phyloP scores from a whole-genome alignment of 176 grass and related monocot genomes.

The Urochloa ruziziensis region DNA sequence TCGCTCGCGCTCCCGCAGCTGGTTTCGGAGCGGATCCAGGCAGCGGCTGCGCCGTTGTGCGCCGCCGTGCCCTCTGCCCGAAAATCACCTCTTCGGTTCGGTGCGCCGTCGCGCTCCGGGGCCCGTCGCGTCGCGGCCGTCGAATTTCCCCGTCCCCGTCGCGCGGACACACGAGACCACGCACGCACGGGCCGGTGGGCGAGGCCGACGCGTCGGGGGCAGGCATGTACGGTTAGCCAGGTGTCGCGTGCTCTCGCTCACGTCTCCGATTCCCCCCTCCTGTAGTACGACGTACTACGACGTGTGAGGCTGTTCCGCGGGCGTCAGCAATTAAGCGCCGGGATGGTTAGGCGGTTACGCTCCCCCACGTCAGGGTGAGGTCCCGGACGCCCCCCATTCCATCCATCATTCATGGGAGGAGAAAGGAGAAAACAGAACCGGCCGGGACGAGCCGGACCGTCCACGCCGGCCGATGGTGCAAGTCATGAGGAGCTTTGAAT shows the following conservation, averaged over 20 bases:
- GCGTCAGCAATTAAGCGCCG: neutral
- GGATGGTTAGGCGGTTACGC: neutral
- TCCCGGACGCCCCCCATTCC: neutral
- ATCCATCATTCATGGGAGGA: neutral
- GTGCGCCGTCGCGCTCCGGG: neutral
- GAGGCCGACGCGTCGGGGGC: neutral
- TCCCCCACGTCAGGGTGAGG: neutral
- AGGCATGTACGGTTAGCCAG: neutral
- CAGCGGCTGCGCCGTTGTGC: no score
- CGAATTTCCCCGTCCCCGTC: neutral
- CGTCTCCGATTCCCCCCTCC: no score
- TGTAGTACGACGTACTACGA: neutral
- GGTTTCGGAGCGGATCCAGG: neutral
- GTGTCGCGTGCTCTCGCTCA: neutral
- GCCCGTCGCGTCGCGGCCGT: neutral
- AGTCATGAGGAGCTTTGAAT: neutral
- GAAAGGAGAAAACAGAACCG: neutral
- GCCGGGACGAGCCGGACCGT: neutral
- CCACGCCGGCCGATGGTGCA: neutral
- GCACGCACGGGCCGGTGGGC: neutral
- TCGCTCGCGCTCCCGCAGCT: neutral
- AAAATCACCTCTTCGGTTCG: neutral
- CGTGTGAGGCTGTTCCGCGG: neutral
- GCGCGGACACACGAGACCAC: neutral
- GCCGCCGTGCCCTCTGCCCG: neutral